Evolutionary conservation across 768 basidiomycete genomes (phyloP), one percentile per base, ranked within the genome.

Genomic region (Agrocybe chaxingu): DNA sequence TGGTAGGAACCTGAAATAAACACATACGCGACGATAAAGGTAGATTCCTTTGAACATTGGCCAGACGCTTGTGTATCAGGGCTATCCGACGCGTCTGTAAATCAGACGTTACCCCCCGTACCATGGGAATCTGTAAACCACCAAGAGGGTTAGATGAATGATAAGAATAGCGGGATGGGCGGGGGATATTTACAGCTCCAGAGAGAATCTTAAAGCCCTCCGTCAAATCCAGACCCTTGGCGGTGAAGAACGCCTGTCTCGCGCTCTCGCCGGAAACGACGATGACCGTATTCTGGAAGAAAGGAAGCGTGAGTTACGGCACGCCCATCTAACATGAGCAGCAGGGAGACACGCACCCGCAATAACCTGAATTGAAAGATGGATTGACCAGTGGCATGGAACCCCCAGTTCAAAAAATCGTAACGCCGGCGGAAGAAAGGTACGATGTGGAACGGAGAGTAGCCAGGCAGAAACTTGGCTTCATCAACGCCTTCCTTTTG

Each of bases 171-270:
- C 29, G 40, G 51, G 42, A 54, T 16, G 16, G 16, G 16, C 47
- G 50, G 45, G 51, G 52, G 35, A 46, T 29, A 79, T 85, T 56
- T 64, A 89, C 88, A 48, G 85, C 87, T 45, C 87, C 88, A 44
- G 85, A 87, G 53, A 91, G 76, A 60, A 87, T 79, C 60, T 82
- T 86, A 74, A 88, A 90, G 4, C 87, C 88, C 70, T 88, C 86
- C 37, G 82, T 84, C 45, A 91, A 77, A 66, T 89, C 86, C 54
- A 91, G 79, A 16, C 78, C 78, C 66, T 80, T 82, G 49, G 84
- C 80, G 2, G 76, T 75, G 59, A 89, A 87, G 67, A 89, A 89
- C 3, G 81, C 74, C 48, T 79, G 77, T 49, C 88, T 74, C 11
- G 81, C 88, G 32, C 72, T 74, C 61, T 88, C 85, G 46, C 88